Conservation (phyloP, 176 grass and related monocot genomes). For the Oryza coarctata region DNA sequence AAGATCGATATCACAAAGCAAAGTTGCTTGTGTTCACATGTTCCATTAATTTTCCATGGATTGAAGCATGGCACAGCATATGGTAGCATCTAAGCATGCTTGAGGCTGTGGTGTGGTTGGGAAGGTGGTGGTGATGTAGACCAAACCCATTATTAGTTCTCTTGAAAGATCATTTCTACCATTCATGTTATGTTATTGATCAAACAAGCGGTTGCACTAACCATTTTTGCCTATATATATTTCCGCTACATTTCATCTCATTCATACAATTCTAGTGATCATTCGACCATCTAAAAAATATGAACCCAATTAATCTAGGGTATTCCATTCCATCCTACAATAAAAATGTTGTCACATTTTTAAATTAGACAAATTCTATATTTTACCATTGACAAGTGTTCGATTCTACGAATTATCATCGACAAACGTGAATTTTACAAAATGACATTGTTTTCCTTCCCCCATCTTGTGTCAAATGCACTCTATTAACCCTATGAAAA, state of each 20-base stretch:
- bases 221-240: background rate
- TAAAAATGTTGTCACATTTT: background rate
- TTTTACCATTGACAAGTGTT: too few relatives aligned
- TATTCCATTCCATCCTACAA: too few relatives aligned
- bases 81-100: background rate
- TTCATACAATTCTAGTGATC: background rate
- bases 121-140: slow-evolving; percentile 46
- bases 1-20: slow-evolving; percentile 11
- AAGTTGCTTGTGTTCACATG: slow-evolving; percentile 31
- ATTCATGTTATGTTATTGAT: background rate
- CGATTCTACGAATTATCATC: too few relatives aligned
- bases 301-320: too few relatives aligned
- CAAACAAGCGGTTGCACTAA: background rate
- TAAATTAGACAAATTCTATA: background rate
- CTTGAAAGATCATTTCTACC: background rate
- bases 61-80: slow-evolving; percentile 4
- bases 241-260: background rate
- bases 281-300: background rate
- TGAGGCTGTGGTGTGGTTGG: slow-evolving; percentile 31
- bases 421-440: too few relatives aligned
- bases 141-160: slow-evolving; percentile 11
- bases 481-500: too few relatives aligned
- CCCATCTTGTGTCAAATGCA: too few relatives aligned
- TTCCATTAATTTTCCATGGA: slow-evolving; percentile 11
- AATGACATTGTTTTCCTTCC: too few relatives aligned